Evolutionary conservation across 2,329 filamentous ascomycete genomes (phyloP).

Genomic region (Exophiala xenobiotica): DNA sequence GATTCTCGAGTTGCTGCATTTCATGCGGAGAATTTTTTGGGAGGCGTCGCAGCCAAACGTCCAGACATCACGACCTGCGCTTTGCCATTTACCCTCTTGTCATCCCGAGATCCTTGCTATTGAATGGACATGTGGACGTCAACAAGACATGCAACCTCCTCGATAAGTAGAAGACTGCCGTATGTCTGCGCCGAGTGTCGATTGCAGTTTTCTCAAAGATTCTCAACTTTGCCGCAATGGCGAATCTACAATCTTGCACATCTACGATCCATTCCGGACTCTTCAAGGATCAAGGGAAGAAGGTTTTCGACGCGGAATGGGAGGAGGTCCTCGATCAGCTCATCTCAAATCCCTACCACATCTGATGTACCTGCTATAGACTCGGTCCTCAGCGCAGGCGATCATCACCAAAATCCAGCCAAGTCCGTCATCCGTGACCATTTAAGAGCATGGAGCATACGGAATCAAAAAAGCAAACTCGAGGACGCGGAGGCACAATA

Average conservation of each 20-base stretch:
- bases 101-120: neutral
- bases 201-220: neutral
- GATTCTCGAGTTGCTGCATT: neutral
- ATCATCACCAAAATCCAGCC: neutral
- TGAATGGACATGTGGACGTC: conserved; percentile 11
- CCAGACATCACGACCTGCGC: no score
- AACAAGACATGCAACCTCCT: neutral
- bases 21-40: neutral
- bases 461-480: conserved; percentile 18
- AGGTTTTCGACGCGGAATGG: neutral
- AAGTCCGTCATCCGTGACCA: conserved; percentile 20
- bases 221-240: neutral
- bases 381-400: neutral
- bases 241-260: neutral
- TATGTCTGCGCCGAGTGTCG: conserved; percentile 21
- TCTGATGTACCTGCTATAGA: neutral
- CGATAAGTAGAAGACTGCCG: conserved; percentile 1
- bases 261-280: neutral
- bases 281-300: neutral
- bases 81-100: neutral
- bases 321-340: neutral
- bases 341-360: neutral
- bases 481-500: conserved; percentile 13
- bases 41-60: no score
- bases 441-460: conserved; percentile 19